Evolutionary conservation across 1,284 basidiomycete genomes (phyloP).

Genomic region (Moesziomyces antarcticus): DNA sequence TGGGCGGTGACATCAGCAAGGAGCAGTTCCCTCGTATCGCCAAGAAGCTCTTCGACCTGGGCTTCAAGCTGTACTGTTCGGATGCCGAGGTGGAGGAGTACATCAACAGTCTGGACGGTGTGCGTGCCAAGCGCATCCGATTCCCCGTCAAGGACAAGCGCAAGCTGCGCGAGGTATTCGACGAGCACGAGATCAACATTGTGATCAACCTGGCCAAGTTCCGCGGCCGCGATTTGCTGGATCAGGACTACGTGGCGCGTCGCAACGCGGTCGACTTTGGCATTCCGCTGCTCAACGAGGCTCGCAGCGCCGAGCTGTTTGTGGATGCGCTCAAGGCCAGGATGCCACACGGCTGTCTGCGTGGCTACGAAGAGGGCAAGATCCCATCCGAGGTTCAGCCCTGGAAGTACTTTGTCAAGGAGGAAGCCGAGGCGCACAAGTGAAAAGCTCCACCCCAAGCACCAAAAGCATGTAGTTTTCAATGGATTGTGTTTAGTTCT

Average conservation of each 20-base stretch:
- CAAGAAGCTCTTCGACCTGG: constrained; percentile 73
- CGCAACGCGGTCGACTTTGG: constrained; percentile 70
- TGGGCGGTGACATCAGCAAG: constrained; percentile 84
- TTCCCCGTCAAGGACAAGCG: constrained; percentile 98
- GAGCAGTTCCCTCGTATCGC: constrained; percentile 85
- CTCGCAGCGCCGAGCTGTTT: constrained; percentile 87
- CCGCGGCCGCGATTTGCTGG: constrained; percentile 80
- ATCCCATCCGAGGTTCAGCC: constrained; percentile 86
- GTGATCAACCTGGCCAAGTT: constrained; percentile 92
- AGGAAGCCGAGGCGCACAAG: constrained; percentile 30
- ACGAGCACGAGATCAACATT: constrained; percentile 93
- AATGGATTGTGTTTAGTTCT: no score
- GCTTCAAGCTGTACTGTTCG: constrained; percentile 92
- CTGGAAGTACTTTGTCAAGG: constrained; percentile 62
- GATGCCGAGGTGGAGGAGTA: constrained; percentile 82
- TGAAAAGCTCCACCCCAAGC: background rate
- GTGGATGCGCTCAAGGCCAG: constrained; percentile 90
- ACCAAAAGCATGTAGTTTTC: background rate
- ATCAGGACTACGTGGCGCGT: constrained; percentile 93
- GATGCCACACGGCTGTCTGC: constrained; percentile 83
- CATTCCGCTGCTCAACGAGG: constrained; percentile 86
- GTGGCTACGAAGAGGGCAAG: constrained; percentile 85
- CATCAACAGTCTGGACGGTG: constrained; percentile 74
- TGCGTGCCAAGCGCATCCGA: constrained; percentile 82
- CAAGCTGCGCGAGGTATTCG: constrained; percentile 82